Percentiles rank a stretch among this genome's conserved stretches.
Evolutionary conservation across 2,329 filamentous ascomycete species (phyloP).

Genomic region (Alternaria sp.): DNA sequence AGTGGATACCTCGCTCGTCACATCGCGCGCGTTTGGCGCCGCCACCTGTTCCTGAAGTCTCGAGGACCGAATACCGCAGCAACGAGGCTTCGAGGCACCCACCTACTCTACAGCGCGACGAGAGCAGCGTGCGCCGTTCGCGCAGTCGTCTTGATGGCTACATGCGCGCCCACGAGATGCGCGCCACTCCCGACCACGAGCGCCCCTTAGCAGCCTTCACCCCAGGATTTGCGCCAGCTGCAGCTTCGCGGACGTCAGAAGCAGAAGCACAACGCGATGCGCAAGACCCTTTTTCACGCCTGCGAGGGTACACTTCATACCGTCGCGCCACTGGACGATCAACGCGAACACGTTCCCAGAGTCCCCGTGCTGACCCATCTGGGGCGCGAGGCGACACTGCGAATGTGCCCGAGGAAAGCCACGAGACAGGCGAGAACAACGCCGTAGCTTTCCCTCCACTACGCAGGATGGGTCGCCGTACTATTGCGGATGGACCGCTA

Average conservation of each 20-base stretch:
- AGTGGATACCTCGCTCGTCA: conserved; percentile 27
- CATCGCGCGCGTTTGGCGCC: conserved; percentile 36
- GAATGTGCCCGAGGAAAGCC: conserved; percentile 26
- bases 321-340: conserved; percentile 14
- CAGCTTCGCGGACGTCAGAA: conserved; percentile 22
- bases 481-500: conserved; percentile 46
- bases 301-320: conserved; percentile 18
- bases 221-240: conserved; percentile 47
- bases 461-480: conserved; percentile 50
- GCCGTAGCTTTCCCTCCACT: conserved; percentile 48
- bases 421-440: conserved; percentile 35
- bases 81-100: conserved; percentile 25
- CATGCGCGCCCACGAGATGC: conserved; percentile 25
- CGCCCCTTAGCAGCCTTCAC: conserved; percentile 43
- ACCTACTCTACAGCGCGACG: conserved; percentile 24
- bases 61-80: conserved; percentile 26
- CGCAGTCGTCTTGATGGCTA: conserved; percentile 19
- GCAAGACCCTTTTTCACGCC: conserved; percentile 7
- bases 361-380: conserved; percentile 13
- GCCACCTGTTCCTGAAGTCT: conserved; percentile 47
- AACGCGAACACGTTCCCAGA: conserved; percentile 26
- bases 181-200: conserved; percentile 17
- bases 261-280: conserved; percentile 13
- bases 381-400: conserved; percentile 8
- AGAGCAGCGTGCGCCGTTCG: conserved; percentile 23